These are phyloP conservation scores for Auricularia cornea DNA, from an alignment of 768 basidiomycete genomes.

Conservation along the genomic window DNA sequence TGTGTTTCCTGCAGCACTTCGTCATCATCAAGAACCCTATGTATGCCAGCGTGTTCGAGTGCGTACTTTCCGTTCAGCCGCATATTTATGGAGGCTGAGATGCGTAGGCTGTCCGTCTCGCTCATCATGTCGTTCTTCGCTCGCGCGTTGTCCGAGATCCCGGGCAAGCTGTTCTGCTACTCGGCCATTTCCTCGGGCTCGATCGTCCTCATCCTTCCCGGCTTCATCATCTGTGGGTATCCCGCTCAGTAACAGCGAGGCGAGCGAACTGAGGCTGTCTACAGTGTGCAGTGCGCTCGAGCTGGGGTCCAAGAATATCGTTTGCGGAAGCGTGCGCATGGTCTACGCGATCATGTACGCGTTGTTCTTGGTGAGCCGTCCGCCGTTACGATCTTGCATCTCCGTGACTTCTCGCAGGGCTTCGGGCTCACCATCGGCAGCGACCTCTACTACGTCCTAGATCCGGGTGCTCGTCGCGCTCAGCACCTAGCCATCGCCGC, in stretches of 20 bases:
- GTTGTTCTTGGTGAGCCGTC: constrained; percentile 42
- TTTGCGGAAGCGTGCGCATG: constrained; percentile 80
- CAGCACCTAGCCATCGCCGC: constrained; percentile 47
- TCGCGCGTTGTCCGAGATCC: constrained; percentile 74
- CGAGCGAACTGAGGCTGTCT: constrained; percentile 9
- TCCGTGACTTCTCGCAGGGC: constrained; percentile 33
- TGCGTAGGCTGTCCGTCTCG: constrained; percentile 76
- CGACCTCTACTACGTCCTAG: constrained; percentile 69
- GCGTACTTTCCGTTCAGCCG: constrained; percentile 20
- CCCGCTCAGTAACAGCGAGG: neutral
- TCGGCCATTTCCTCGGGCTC: constrained; percentile 83
- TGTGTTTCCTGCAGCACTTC: constrained; percentile 62
- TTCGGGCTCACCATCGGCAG: constrained; percentile 81
- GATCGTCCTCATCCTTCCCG: constrained; percentile 86
- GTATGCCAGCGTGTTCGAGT: constrained; percentile 93
- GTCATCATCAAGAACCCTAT: constrained; percentile 69
- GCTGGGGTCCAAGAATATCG: constrained; percentile 77
- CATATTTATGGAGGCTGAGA: constrained; percentile 5
- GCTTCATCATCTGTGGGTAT: constrained; percentile 66
- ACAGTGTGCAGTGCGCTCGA: constrained; percentile 75
- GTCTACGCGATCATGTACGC: constrained; percentile 86
- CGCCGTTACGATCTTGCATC: neutral
- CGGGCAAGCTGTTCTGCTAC: constrained; percentile 77
- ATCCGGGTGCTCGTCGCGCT: constrained; percentile 40
- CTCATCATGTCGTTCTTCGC: constrained; percentile 75